Evolutionary conservation across 169 alveolate species (phyloP).

Genomic region (Plasmodium vinckei): DNA sequence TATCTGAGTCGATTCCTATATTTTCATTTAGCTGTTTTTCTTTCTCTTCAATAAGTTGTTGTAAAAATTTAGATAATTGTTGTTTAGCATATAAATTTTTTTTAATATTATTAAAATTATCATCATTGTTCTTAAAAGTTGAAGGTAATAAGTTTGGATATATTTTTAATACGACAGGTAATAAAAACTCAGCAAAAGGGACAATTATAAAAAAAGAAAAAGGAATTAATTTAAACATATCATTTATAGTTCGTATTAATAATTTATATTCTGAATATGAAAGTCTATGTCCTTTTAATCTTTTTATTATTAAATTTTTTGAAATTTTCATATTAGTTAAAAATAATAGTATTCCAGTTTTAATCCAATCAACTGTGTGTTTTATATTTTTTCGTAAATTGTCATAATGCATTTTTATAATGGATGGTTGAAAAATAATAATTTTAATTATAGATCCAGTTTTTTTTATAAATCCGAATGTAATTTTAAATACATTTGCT

Average conservation of each 20-base stretch:
- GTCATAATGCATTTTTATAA: slow-evolving; percentile 13
- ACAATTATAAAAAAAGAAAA: slow-evolving; percentile 90
- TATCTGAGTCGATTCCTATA: slow-evolving; percentile 80
- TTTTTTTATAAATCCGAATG: slow-evolving; percentile 9
- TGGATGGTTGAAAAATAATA: slow-evolving; percentile 46
- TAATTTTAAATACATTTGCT: not conserved
- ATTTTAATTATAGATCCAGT: slow-evolving; percentile 10
- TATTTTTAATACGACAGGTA: slow-evolving; percentile 89
- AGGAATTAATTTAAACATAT: slow-evolving; percentile 90
- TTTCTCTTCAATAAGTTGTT: slow-evolving; percentile 85
- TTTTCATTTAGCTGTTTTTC: slow-evolving; percentile 80
- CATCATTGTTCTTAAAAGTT: slow-evolving; percentile 86
- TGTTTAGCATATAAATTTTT: slow-evolving; percentile 90
- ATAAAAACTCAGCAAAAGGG: slow-evolving; percentile 91
- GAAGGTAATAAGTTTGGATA: slow-evolving; percentile 93
- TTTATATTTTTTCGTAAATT: slow-evolving; percentile 37
- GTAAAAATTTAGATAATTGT: slow-evolving; percentile 90
- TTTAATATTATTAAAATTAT: slow-evolving; percentile 84
- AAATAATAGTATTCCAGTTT: slow-evolving; percentile 84
- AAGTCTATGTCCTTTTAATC: slow-evolving; percentile 88
- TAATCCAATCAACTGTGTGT: slow-evolving; percentile 87
- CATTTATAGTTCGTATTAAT: slow-evolving; percentile 88
- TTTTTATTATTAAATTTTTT: slow-evolving; percentile 81
- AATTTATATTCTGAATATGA: slow-evolving; percentile 88
- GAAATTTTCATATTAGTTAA: slow-evolving; percentile 86